Conservation (phyloP, 2,329 filamentous ascomycete genomes). For the Akanthomyces dipterigenus region DNA sequence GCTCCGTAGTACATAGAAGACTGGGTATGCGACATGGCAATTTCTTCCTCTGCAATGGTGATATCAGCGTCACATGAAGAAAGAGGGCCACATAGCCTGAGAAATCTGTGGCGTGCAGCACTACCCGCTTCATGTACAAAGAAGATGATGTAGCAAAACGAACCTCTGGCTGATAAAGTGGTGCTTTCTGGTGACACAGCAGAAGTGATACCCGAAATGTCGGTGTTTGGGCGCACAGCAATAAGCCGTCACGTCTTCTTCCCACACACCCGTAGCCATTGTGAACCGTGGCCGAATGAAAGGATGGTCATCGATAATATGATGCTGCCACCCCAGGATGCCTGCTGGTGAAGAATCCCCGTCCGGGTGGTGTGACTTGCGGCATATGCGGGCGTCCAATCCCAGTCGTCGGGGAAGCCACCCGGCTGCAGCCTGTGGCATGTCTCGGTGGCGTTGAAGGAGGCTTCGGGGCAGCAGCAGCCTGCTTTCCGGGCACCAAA, state of each 20-base stretch:
- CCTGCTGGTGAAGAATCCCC: background rate
- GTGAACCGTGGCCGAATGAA: background rate
- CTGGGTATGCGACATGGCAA: background rate
- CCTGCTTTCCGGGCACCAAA: background rate
- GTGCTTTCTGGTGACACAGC: background rate
- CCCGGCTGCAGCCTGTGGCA: background rate
- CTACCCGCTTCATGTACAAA: background rate
- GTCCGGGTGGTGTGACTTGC: background rate
- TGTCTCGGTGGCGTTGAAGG: background rate
- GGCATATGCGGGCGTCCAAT: background rate
- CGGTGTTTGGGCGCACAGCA: background rate
- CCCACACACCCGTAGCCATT: background rate
- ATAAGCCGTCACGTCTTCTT: background rate
- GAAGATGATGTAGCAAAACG: background rate
- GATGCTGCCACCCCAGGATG: background rate
- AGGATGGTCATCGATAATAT: background rate
- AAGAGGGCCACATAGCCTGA: background rate
- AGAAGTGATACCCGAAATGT: background rate
- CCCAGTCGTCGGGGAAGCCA: constrained; percentile 1
- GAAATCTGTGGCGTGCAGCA: background rate
- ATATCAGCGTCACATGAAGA: background rate
- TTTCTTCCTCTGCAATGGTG: background rate
- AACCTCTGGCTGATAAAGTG: background rate
- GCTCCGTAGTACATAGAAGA: background rate
- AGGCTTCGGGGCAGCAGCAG: background rate